Conservation (phyloP, 1,139 yeast genomes). For the Candida sp. region DNA sequence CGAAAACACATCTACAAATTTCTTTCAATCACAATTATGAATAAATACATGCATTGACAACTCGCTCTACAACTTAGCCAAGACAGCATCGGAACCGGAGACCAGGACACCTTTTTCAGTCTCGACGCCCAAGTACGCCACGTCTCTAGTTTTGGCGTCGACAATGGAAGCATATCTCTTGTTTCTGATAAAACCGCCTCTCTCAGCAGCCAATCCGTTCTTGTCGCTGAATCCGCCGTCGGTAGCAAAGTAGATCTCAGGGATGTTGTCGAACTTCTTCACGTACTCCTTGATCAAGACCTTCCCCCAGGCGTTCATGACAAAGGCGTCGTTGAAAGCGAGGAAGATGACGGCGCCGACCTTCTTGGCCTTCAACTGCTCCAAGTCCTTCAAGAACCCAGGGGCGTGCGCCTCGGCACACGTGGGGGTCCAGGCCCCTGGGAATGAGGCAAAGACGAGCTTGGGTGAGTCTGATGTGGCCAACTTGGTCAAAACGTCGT, state of each 20-base stretch:
- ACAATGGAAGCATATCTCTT: conserved; percentile 76
- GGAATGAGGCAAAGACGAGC: conserved; percentile 78
- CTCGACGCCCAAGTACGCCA: conserved; percentile 30
- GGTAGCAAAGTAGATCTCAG: conserved; percentile 64
- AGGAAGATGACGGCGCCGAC: conserved; percentile 70
- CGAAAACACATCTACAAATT: no score
- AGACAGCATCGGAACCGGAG: conserved; percentile 29
- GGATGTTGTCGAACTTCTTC: conserved; percentile 34
- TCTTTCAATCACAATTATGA: neutral
- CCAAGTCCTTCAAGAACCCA: conserved; percentile 57
- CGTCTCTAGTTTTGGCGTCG: conserved; percentile 31
- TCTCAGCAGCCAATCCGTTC: conserved; percentile 48
- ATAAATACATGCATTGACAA: neutral
- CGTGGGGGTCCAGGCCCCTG: conserved; percentile 94
- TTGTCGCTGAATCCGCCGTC: conserved; percentile 69
- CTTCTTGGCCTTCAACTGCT: conserved; percentile 59
- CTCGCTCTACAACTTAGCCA: conserved; percentile 14
- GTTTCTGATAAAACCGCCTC: conserved; percentile 67
- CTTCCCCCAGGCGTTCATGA: conserved; percentile 84
- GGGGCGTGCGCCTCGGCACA: conserved; percentile 88
- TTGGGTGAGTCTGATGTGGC: conserved; percentile 35
- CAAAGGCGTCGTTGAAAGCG: conserved; percentile 83
- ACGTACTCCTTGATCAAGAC: conserved; percentile 43
- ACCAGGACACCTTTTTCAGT: conserved; percentile 24
- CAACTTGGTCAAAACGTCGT: conserved; percentile 20